Conservation (phyloP, 345 rosid species). For the Capsella bursapastoris region DNA sequence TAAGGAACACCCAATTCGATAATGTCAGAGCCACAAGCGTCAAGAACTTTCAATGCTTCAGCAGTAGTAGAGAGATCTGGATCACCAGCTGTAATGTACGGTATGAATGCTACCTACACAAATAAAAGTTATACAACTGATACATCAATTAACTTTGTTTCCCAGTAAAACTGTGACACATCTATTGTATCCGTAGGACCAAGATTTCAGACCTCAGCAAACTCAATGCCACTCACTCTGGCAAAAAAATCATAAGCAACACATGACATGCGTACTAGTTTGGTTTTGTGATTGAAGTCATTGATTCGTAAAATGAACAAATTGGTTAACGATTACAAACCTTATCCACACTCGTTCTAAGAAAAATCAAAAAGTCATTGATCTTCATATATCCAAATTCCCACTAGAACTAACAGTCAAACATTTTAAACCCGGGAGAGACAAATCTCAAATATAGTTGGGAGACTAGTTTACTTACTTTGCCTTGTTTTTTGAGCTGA, state of each 20-base stretch:
- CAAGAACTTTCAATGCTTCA: conserved; percentile 80
- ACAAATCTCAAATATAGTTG: neutral
- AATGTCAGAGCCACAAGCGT: conserved; percentile 80
- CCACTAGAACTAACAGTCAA: conserved; percentile 15
- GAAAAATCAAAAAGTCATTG: neutral
- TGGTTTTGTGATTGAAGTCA: neutral
- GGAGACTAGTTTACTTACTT: conserved; percentile 48
- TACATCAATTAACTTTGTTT: neutral
- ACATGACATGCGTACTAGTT: neutral
- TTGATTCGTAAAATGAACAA: neutral
- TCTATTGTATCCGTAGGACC: neutral
- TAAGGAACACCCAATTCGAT: conserved; percentile 88
- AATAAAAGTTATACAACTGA: neutral
- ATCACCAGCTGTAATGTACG: conserved; percentile 96
- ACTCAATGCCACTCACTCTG: conserved; percentile 11
- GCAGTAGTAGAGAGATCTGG: conserved; percentile 96
- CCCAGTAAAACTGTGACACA: neutral
- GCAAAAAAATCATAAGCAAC: neutral
- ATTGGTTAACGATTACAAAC: neutral
- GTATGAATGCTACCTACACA: conserved; percentile 82
- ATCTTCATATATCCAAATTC: neutral
- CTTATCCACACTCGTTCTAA: neutral
- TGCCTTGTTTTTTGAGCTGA: conserved; percentile 66
- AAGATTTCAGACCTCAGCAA: neutral
- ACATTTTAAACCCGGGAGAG: neutral